Conservation (phyloP, 371 early-diverging fungal genomes). For the Circinella minor region DNA sequence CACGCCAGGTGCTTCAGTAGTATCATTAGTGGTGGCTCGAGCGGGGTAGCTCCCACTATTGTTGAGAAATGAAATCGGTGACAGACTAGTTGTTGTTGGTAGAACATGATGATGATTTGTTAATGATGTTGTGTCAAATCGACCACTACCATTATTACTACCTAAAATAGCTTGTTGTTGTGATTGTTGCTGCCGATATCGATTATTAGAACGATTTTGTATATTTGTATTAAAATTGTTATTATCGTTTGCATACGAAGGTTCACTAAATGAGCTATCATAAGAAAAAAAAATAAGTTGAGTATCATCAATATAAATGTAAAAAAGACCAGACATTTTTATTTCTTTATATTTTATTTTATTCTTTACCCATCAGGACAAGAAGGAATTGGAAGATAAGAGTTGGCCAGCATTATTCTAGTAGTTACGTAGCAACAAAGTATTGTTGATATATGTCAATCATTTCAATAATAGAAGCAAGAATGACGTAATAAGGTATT, state of each 20-base stretch:
- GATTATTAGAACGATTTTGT: too few relatives aligned
- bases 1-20: background rate
- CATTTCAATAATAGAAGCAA: too few relatives aligned
- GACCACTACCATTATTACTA: background rate
- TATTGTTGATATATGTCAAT: too few relatives aligned
- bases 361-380: background rate
- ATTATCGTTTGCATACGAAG: background rate
- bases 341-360: background rate
- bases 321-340: too few relatives aligned
- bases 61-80: slow-evolving; percentile 7
- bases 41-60: slow-evolving; percentile 5
- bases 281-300: background rate
- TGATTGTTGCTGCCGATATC: background rate
- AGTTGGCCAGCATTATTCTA: slow-evolving; percentile 10
- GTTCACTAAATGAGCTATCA: background rate
- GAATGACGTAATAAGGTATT: too few relatives aligned
- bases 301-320: background rate
- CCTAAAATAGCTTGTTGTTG: background rate
- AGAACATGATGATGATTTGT: background rate
- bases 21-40: background rate
- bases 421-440: too few relatives aligned
- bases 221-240: background rate
- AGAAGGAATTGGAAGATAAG: slow-evolving; percentile 6
- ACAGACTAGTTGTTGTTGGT: background rate
- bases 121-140: background rate